These are phyloP conservation scores for Lepidium africanum DNA, from an alignment of 345 rosid genomes.

Conservation along the genomic window DNA sequence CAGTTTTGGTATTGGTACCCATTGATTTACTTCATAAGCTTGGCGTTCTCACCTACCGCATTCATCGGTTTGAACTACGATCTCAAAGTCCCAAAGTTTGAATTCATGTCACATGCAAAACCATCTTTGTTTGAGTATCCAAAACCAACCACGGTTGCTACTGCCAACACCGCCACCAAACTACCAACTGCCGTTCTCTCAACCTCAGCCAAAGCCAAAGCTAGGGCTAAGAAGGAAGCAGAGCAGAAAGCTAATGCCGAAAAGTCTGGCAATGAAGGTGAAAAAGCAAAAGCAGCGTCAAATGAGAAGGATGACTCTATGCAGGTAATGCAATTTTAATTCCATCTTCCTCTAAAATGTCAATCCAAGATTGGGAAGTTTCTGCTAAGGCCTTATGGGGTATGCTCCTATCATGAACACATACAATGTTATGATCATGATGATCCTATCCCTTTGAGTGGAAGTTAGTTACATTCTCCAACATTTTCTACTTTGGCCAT, in stretches of 20 bases:
- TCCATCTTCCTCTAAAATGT: not conserved
- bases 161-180: constrained; percentile 64
- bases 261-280: constrained; percentile 37
- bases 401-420: not conserved
- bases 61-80: constrained; percentile 88
- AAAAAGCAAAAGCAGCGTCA: constrained; percentile 55
- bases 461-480: not conserved
- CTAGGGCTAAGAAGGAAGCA: constrained; percentile 92
- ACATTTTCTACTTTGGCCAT: not conserved
- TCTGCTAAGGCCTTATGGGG: not conserved
- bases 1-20: constrained; percentile 99
- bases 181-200: constrained; percentile 91
- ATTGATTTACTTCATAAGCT: constrained; percentile 73
- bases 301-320: constrained; percentile 79
- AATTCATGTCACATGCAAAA: constrained; percentile 78
- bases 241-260: constrained; percentile 62
- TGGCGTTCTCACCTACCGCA: constrained; percentile 90
- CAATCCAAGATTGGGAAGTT: not conserved
- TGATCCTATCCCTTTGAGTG: not conserved
- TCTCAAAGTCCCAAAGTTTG: constrained; percentile 87
- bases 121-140: constrained; percentile 92
- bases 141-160: constrained; percentile 71
- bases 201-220: constrained; percentile 80
- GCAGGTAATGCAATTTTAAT: constrained; percentile 49
- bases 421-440: not conserved